Percentiles rank a stretch among this genome's conserved stretches.
Conservation (phyloP, 306 rosid genomes). For the Fragaria nilgerrensis region DNA sequence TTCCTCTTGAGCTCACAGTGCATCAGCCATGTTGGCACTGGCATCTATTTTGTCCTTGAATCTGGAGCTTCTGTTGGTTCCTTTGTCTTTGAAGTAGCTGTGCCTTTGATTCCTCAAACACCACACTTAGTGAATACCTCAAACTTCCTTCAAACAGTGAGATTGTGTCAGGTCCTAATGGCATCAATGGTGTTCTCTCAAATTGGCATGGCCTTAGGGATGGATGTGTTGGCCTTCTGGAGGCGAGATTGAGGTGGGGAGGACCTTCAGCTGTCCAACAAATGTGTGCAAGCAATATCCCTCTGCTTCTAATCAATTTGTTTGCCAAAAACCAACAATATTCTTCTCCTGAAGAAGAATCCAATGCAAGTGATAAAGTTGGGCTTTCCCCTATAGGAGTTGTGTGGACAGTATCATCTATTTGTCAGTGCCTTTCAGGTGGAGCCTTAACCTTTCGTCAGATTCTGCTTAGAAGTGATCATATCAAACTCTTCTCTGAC, state of each 20-base stretch:
- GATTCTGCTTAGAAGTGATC: conserved; percentile 58
- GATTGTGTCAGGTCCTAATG: too few relatives aligned
- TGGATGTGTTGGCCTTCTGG: too few relatives aligned
- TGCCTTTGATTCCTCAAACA: conserved; percentile 78
- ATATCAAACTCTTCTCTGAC: conserved; percentile 63
- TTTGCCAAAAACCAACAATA: conserved; percentile 44
- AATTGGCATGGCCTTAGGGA: too few relatives aligned
- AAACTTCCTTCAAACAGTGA: conserved; percentile 49
- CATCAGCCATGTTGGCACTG: conserved; percentile 83
- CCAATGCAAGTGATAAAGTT: conserved; percentile 44
- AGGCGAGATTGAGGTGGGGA: too few relatives aligned
- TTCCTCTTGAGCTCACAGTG: conserved; percentile 51
- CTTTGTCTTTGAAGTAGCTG: conserved; percentile 64
- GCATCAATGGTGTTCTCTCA: too few relatives aligned
- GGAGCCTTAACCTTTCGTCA: conserved; percentile 77
- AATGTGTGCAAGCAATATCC: too few relatives aligned
- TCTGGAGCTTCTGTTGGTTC: conserved; percentile 68
- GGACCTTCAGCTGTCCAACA: too few relatives aligned
- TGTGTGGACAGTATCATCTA: conserved; percentile 71
- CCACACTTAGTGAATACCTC: conserved; percentile 58
- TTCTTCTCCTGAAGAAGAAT: conserved; percentile 49
- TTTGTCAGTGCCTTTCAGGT: conserved; percentile 76
- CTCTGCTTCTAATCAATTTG: conserved; percentile 68
- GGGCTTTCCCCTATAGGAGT: conserved; percentile 86
- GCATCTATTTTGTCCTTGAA: conserved; percentile 77